phyloP scores from a whole-genome alignment of 1,139 yeast genomes.

The Debaryomyces subglobosus region DNA sequence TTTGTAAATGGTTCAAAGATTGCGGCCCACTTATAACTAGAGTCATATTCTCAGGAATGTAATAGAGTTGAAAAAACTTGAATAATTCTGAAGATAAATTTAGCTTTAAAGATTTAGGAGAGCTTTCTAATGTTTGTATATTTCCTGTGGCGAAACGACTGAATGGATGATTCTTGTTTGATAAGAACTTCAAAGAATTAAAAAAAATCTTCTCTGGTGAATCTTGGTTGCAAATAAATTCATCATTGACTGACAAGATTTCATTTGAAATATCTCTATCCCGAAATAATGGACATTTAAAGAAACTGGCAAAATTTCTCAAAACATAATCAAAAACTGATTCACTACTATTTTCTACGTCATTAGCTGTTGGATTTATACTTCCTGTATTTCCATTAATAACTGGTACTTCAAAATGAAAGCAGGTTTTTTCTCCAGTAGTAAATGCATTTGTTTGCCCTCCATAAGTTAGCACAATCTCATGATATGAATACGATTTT shows the following conservation, averaged over 20 bases:
- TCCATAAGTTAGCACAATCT: constrained; percentile 45
- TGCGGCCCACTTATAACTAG: constrained; percentile 66
- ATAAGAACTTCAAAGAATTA: constrained; percentile 59
- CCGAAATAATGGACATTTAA: constrained; percentile 53
- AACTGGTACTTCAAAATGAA: constrained; percentile 60
- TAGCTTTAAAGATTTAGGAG: constrained; percentile 16
- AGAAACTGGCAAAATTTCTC: constrained; percentile 53
- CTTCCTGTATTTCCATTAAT: constrained; percentile 19
- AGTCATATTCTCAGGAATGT: constrained; percentile 46
- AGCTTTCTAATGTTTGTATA: constrained; percentile 28
- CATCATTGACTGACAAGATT: constrained; percentile 62
- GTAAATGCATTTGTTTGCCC: constrained; percentile 70
- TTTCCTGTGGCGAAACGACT: constrained; percentile 52
- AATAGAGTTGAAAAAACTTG: constrained; percentile 33
- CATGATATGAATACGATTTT: constrained; percentile 46
- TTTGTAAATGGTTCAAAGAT: constrained; percentile 58
- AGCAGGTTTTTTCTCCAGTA: constrained; percentile 64
- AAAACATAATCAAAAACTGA: constrained; percentile 48
- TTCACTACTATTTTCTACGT: constrained; percentile 14
- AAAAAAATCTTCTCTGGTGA: constrained; percentile 49
- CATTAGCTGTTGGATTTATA: not conserved
- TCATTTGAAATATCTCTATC: constrained; percentile 49
- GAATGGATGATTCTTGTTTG: constrained; percentile 47
- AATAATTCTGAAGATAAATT: constrained; percentile 26
- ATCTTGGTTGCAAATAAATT: constrained; percentile 56